Evolutionary conservation across 495 filamentous ascomycete genomes (phyloP), one percentile per base, ranked within the genome.

Genomic region (Cenococcum geophilum): DNA sequence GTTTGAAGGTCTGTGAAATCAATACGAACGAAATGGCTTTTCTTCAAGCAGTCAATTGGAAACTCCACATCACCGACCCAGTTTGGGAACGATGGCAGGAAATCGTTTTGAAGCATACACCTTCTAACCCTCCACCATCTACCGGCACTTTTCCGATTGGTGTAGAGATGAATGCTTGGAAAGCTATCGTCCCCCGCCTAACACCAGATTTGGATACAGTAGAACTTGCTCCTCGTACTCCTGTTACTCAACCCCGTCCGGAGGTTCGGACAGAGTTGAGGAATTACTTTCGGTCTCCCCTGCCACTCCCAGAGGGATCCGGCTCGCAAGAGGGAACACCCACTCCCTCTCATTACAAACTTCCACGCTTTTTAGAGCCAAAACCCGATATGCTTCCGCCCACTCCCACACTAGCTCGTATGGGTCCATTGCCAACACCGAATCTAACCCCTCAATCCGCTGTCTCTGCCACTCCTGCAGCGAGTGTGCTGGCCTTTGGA

Each of bases 1-100:
- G 92, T 40, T 78, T 97, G 40, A 89, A 89, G 65, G 90, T 89
- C 0, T 75, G 80, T 35, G 93, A 98, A 75, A 96, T 98, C 73
- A 97, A 97, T 75, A 85, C 89, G 65, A 97, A 97, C 71, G 93
- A 98, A 76, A 87, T 95, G 78, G 85, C 89, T 45, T 98, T 97
- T 72, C 81, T 97, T 20, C 72, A 85, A 53, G 90, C 92, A 12
- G 89, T 98, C 57, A 84, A 89, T 65, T 98, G 93, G 93, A 88
- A 88, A 68, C 82, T 98, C 45, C 93, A 98, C 72, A 91, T 98
- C 65, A 85, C 90, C 0, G 90, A 96, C 62, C 79, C 83, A 4
- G 82, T 86, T 14, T 98, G 95, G 74, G 88, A 93, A 70, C 85
- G 87, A 55, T 98, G 93, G 93, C 85, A 89, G 21, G 91, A 96